Evolutionary conservation across 331 rosid species (phyloP).

Genomic region (Stylosanthes scabra): DNA sequence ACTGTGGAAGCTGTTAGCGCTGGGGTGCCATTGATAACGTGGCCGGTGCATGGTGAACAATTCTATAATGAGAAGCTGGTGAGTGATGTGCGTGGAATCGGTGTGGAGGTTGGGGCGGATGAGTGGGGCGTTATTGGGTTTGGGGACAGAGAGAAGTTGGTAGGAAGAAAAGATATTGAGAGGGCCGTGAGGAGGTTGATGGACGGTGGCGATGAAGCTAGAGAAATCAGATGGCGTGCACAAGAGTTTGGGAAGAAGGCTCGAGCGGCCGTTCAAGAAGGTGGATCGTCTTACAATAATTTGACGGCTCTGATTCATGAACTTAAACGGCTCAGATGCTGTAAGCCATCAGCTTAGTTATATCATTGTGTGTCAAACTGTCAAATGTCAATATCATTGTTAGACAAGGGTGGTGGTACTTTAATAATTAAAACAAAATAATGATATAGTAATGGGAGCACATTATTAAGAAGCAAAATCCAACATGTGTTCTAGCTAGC

Average conservation of each 20-base stretch:
- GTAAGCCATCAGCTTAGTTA: too few relatives aligned
- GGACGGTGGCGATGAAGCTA: constrained; percentile 46
- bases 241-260: constrained; percentile 30
- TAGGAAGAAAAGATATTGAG: constrained; percentile 33
- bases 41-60: constrained; percentile 49
- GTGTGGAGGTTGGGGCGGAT: constrained; percentile 45
- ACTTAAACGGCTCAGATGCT: background rate
- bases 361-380: too few relatives aligned
- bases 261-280: constrained; percentile 10
- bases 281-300: constrained; percentile 36
- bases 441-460: too few relatives aligned
- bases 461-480: too few relatives aligned
- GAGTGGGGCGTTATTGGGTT: constrained; percentile 31
- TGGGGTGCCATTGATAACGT: constrained; percentile 51
- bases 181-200: constrained; percentile 43
- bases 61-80: constrained; percentile 54
- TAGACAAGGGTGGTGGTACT: too few relatives aligned
- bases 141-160: constrained; percentile 23
- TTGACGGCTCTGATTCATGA: background rate
- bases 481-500: too few relatives aligned
- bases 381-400: too few relatives aligned
- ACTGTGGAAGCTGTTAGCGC: constrained; percentile 35
- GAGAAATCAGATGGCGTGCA: constrained; percentile 27
- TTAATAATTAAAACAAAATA: too few relatives aligned
- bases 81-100: constrained; percentile 42